These are phyloP conservation scores for Fusarium acutatum DNA, from an alignment of 2,329 filamentous ascomycete genomes.

Conservation along the genomic window DNA sequence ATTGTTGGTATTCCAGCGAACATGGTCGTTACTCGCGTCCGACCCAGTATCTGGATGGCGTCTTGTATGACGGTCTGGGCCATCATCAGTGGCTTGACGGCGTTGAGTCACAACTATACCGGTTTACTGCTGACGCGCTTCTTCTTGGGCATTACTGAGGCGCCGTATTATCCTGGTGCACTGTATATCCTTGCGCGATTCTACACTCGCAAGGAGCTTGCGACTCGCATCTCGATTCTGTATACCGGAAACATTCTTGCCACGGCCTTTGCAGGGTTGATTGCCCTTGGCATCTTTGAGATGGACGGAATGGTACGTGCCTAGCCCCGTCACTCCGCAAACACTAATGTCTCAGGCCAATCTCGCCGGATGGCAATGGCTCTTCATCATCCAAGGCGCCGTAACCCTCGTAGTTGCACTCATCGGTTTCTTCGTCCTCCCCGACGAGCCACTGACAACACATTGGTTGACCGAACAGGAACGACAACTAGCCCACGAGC, in stretches of 20 bases:
- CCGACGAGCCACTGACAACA: conserved; percentile 53
- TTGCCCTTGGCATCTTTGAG: conserved; percentile 53
- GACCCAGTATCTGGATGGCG: conserved; percentile 52
- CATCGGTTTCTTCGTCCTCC: conserved; percentile 38
- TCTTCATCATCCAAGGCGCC: conserved; percentile 73
- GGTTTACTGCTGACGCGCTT: conserved; percentile 58
- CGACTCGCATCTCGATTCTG: conserved; percentile 53
- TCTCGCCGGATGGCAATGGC: conserved; percentile 45
- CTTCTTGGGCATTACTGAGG: conserved; percentile 52
- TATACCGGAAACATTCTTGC: conserved; percentile 52
- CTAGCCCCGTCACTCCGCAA: rapidly evolving
- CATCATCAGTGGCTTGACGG: conserved; percentile 55
- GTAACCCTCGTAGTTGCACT: conserved; percentile 41
- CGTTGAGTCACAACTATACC: conserved; percentile 55
- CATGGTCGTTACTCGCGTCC: conserved; percentile 54
- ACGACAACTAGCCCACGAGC: conserved; percentile 50
- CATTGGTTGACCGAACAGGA: conserved; percentile 53
- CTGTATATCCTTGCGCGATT: conserved; percentile 59
- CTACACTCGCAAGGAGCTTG: conserved; percentile 61
- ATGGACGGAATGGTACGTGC: conserved; percentile 32
- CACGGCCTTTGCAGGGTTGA: conserved; percentile 52
- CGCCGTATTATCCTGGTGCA: conserved; percentile 49
- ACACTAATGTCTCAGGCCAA: background rate
- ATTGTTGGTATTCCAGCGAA: conserved; percentile 52
- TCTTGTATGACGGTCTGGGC: conserved; percentile 58